Evolutionary conservation across 306 rosid species (phyloP), one percentile per base, ranked within the genome.

Genomic region (Acacia acuminata): DNA sequence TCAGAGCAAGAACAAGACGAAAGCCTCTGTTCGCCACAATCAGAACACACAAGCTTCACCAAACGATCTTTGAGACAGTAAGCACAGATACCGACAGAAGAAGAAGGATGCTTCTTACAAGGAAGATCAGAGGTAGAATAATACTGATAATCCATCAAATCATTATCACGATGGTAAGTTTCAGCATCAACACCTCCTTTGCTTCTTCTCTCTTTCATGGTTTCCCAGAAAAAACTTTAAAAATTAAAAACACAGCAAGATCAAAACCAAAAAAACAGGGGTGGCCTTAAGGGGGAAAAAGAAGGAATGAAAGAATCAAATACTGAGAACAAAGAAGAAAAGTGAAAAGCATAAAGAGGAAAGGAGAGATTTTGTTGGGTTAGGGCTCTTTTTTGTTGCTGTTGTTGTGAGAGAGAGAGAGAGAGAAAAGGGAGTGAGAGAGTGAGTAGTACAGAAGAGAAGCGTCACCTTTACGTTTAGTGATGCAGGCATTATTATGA

Each of bases 1-100:
- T 92, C 99, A 24, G 99, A 96, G 79, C 99, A 96, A 14, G 99
- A 96, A 66, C 99, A 96, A 15, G 99, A 96, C 13, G 99, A 96
- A 76, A 94, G 93, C 15, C 99, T 87, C 83, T 96, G 99, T 84
- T 96, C 99, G 1, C 99, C 99, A n/a, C 99, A 96, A 66, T 96
- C 98, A 4, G 99, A 94, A 73, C 99, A 96, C 2, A 91, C 98
- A 19, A 96, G 92, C 79, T 86, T 86, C 53, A 93, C 86, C 69
- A 96, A 77, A 11, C 99, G 95, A 12, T 96, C 99, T 77, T 94
- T 92, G 24, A 96, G 90, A 82, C 99, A 96, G 15, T 87, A 82
- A 73, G 98, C 94, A 71, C 99, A 96, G 2, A 96, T 89, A 5
- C 99, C 99, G n/a, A 81, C 91, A 1, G 97, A 85, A 4, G 97